Percentiles rank a stretch among this genome's conserved stretches.
These are phyloP conservation scores for Tylopilus balloui DNA, from an alignment of 768 basidiomycete genomes.

Conservation along the genomic window DNA sequence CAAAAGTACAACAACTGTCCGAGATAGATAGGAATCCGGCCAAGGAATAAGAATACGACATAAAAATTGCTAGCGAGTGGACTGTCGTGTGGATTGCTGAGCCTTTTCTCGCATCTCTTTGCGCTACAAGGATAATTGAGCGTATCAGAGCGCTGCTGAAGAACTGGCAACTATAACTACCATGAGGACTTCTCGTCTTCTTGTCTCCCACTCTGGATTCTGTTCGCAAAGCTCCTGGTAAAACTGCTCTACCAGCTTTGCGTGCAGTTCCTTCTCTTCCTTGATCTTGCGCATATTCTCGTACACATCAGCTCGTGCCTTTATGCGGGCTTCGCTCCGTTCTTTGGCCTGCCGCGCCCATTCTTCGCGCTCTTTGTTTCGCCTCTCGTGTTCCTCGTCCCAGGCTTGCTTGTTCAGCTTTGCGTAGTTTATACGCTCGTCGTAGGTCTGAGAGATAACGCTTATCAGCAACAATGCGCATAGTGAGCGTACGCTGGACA, in stretches of 20 bases:
- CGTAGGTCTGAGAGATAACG: constrained; percentile 39
- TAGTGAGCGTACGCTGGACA: constrained; percentile 7
- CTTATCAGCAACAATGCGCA: background rate
- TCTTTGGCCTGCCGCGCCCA: constrained; percentile 51
- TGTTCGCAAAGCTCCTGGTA: constrained; percentile 49
- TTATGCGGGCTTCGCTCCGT: constrained; percentile 48
- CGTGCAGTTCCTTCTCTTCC: constrained; percentile 37
- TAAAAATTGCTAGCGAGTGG: constrained; percentile 19
- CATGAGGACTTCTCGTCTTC: constrained; percentile 48
- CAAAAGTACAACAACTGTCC: constrained; percentile 27
- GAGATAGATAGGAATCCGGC: constrained; percentile 17
- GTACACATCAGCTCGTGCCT: constrained; percentile 35
- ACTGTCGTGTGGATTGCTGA: constrained; percentile 20
- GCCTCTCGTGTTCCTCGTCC: constrained; percentile 37
- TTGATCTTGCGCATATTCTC: constrained; percentile 38
- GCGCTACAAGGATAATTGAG: constrained; percentile 18
- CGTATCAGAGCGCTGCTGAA: constrained; percentile 6
- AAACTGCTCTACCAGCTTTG: constrained; percentile 48
- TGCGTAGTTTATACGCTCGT: constrained; percentile 36
- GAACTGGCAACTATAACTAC: constrained; percentile 31
- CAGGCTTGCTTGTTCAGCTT: constrained; percentile 23
- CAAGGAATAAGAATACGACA: constrained; percentile 28
- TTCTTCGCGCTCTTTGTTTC: constrained; percentile 47
- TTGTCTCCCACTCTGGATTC: constrained; percentile 60
- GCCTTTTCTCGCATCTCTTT: constrained; percentile 27